Evolutionary conservation across 78 protist species (phyloP), one percentile per base, ranked within the genome.

Genomic region (Dictyostelium capitatum): DNA sequence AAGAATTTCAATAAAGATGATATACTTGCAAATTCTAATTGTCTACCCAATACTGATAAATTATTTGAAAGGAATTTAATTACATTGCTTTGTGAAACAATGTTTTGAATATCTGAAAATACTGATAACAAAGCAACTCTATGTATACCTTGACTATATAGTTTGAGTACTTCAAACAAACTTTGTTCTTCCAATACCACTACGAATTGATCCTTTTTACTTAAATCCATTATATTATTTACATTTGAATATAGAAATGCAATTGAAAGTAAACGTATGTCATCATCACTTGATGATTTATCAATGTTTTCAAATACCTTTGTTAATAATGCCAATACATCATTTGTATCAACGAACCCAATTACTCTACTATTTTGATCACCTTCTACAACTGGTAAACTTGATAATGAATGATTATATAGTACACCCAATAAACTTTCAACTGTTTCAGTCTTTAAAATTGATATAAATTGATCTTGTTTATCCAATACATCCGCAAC

Each of bases 311-410:
- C 70, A 41, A 25, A 37, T 23, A 30, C 7, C 23, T 83, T 83
- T 1, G 56, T 3, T 2, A 83, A 23, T 53, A 83, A 23, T 53
- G 80, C 11, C 10, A 83, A 41, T 70, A 83, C 62, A 83, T 83
- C 90, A 53, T 83, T 83, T 0, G 90, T 83, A 83, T 83, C 90
- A 10, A 83, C 80, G 32, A 83, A 83, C 19, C 90, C 90, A 48
- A 83, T 72, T 17, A 83, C 90, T 83, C 90, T 83, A 28, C 15
- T 70, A n/a, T 41, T 43, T 46, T 73, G 59, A 43, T 20, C 50
- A 4, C 62, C 28, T 14, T 82, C 65, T 4, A 82, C 62, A 1
- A 83, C 90, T 28, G 90, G 90, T 41, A 48, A 30, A 15, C 54
- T 20, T 50, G 90, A 50, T 37, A 70, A 51, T 20, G 54, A 37